A percentile compares a stretch with the other conserved stretches of the same genome.
phyloP scores from a whole-genome alignment of 75 land plant species.

The Sequoia sempervirens region DNA sequence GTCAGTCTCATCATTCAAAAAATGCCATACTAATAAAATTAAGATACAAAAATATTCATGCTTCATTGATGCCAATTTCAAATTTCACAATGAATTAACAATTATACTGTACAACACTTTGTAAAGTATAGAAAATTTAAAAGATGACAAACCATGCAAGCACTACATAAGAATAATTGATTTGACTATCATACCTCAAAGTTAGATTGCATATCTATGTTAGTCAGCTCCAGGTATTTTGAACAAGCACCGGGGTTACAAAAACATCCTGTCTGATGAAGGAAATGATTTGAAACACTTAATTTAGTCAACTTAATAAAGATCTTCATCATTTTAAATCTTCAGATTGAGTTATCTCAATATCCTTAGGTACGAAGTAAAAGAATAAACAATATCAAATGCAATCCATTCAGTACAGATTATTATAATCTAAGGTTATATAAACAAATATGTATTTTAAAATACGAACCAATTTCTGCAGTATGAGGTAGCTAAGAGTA shows the following conservation, averaged over 20 bases:
- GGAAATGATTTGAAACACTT: not conserved
- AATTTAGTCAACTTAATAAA: not conserved
- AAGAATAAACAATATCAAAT: too few species aligned
- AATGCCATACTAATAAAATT: not conserved
- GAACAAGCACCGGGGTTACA: conserved; percentile 99
- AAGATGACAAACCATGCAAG: not conserved
- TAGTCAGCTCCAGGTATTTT: conserved; percentile 76
- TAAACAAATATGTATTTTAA: too few species aligned
- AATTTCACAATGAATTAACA: not conserved
- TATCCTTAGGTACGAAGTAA: too few species aligned
- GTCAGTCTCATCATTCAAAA: not conserved
- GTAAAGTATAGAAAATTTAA: not conserved
- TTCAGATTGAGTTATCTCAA: not conserved
- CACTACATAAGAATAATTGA: not conserved
- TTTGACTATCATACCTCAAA: conserved; percentile 53
- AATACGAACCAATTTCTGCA: too few species aligned
- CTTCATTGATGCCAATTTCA: not conserved
- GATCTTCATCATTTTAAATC: not conserved
- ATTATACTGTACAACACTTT: not conserved
- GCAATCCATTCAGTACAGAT: too few species aligned
- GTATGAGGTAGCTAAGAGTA: too few species aligned
- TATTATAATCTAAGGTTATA: too few species aligned
- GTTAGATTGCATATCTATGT: conserved; percentile 63
- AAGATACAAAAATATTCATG: not conserved
- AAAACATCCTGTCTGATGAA: conserved; percentile 87